Base-by-base conservation (phyloP, 208 protist species). In the Crithidia fasciculata region DNA sequence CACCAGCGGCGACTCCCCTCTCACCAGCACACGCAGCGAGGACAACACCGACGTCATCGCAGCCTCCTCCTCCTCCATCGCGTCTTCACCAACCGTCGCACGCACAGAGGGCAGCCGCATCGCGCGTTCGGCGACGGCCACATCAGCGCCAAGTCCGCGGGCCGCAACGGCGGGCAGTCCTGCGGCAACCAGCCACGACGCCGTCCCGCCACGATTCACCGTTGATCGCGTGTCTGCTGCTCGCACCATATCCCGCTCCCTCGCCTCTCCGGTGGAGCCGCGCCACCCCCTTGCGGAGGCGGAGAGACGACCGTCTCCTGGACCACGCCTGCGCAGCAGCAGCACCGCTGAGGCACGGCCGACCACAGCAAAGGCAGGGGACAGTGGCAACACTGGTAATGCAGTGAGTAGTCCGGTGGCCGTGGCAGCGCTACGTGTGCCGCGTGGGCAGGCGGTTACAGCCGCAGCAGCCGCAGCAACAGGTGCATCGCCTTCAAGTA, bases 141-240 rank as follows among this genome's bases (percentile, higher is more conserved):
- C 18, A 4, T 56, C 62, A 10, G 62, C 50, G 7, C 50, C 62
- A 28, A 68, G 50, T 15, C 62, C 62, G 50, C 62, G 62, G n/a
- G 13, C 13, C 8, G 18, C 3, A 18, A 37, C 44, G 2, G 15
- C 7, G 3, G 15, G 8, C 8, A 12, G 2, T 8, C 7, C 15
- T 4, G 62, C 49, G 2, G 49, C 43, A 6, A 18, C 61, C 6
- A 3, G 44, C 5, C 12, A 12, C 12, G 37, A 55, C 2, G 16
- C 15, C 6, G 37, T 15, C 37, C 16, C n/a, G 2, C 62, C 37
- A 16, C 49, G 62, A 10, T 40, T 68, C 8, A 18, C 45, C 5
- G 50, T 68, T 2, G 2, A 57, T 2, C 50, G 50, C 37, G 50
- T 28, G 36, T 43, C 50, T 7, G 62, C 36, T 4, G 49, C 62